These are phyloP conservation scores for Coffea humblotiana DNA, from an alignment of 305 asterid genomes.

Conservation along the genomic window DNA sequence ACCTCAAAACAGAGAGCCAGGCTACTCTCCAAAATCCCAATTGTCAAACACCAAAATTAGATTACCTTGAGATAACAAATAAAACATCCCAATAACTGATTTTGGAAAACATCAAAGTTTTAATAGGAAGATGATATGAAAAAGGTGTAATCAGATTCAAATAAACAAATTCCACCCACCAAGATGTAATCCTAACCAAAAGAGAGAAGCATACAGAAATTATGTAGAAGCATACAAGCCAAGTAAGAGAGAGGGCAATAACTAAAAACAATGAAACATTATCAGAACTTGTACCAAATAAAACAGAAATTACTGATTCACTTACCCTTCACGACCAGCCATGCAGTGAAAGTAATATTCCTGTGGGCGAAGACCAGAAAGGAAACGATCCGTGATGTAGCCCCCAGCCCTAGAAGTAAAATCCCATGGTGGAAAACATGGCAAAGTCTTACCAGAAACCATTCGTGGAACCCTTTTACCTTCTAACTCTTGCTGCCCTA, in stretches of 20 bases:
- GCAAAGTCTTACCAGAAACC: conserved; percentile 98
- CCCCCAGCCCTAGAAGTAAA: conserved; percentile 96
- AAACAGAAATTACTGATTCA: neutral
- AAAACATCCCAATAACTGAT: neutral
- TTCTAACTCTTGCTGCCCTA: conserved; percentile 98
- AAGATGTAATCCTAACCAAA: neutral
- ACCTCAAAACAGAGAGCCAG: neutral
- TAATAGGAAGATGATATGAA: neutral
- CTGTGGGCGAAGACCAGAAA: conserved; percentile 95
- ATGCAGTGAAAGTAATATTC: conserved; percentile 98
- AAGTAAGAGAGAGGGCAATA: neutral
- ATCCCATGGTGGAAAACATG: conserved; percentile 96
- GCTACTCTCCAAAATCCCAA: neutral
- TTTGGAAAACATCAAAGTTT: neutral
- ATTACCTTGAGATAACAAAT: neutral
- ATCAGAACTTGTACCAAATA: neutral
- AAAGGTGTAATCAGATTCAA: too few species aligned
- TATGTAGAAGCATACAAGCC: neutral
- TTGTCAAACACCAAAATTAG: neutral
- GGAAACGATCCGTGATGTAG: conserved; percentile 93
- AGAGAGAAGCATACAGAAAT: neutral
- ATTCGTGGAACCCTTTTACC: conserved; percentile 98
- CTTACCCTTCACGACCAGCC: conserved; percentile 99
- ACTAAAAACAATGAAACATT: conserved; percentile 14
- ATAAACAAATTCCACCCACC: neutral